Evolutionary conservation across 805 yeast species (phyloP).

Genomic region (Ogataea glucozyma): DNA sequence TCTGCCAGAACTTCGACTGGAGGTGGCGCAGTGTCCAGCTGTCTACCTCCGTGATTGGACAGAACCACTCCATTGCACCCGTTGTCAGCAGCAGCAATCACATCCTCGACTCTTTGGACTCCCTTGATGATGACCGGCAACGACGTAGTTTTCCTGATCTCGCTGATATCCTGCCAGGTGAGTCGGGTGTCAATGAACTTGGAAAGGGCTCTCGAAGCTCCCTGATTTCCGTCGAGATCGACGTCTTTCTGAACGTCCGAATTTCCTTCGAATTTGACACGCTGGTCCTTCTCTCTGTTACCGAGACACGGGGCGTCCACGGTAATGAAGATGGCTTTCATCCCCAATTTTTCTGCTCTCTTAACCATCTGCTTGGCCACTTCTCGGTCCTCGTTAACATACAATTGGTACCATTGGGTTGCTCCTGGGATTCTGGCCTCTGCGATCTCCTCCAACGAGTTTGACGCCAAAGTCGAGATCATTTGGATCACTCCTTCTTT

Average conservation of each 20-base stretch:
- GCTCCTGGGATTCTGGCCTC: constrained; percentile 67
- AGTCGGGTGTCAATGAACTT: constrained; percentile 75
- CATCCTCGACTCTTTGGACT: constrained; percentile 82
- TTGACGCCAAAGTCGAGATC: constrained; percentile 91
- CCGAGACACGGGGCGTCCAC: constrained; percentile 94
- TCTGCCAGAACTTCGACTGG: constrained; percentile 77
- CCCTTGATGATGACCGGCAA: constrained; percentile 79
- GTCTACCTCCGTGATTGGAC: constrained; percentile 91
- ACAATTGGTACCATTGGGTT: constrained; percentile 85
- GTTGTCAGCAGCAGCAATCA: constrained; percentile 64
- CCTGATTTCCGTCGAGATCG: constrained; percentile 65
- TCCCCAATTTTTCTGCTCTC: constrained; percentile 71
- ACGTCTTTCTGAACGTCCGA: constrained; percentile 46
- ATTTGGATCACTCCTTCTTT: constrained; percentile 74
- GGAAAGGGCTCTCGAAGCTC: constrained; percentile 87
- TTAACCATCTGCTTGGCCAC: constrained; percentile 60
- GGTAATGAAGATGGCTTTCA: constrained; percentile 82
- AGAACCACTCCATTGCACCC: constrained; percentile 79
- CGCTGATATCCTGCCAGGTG: constrained; percentile 63
- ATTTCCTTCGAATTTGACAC: constrained; percentile 38
- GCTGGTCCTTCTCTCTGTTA: constrained; percentile 69
- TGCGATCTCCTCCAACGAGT: constrained; percentile 82
- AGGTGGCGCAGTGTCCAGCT: constrained; percentile 78
- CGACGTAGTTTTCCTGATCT: constrained; percentile 55
- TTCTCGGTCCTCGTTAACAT: constrained; percentile 76